Conservation (phyloP, 1,284 basidiomycete genomes). For the Ceratobasidium theobromae region DNA sequence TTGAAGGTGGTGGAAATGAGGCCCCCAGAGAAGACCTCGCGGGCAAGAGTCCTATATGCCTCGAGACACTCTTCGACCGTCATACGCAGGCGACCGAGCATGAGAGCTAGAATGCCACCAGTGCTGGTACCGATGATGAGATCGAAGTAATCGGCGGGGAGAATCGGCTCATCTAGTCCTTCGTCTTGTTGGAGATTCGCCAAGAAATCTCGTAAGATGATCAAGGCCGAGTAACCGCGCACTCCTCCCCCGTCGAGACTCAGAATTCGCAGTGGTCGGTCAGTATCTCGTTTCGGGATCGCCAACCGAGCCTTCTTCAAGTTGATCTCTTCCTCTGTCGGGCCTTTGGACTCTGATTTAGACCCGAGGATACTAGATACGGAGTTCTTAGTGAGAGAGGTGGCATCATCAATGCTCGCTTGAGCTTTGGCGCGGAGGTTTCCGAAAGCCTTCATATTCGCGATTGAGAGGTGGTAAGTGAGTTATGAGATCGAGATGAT, state of each 20-base stretch:
- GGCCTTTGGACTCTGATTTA: too few relatives aligned
- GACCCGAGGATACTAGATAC: too few relatives aligned
- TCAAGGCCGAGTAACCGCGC: conserved; percentile 28
- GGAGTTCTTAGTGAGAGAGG: too few relatives aligned
- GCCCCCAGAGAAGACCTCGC: conserved; percentile 21
- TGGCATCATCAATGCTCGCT: too few relatives aligned
- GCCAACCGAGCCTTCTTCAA: too few relatives aligned
- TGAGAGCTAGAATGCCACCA: conserved; percentile 32
- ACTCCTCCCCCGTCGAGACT: conserved; percentile 33
- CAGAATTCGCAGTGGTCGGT: conserved; percentile 3
- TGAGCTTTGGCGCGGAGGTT: too few relatives aligned
- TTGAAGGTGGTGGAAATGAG: background rate
- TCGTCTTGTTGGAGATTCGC: background rate
- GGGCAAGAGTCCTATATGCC: conserved; percentile 21
- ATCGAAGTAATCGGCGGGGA: conserved; percentile 15
- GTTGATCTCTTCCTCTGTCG: too few relatives aligned
- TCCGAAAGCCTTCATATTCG: too few relatives aligned
- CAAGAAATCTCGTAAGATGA: conserved; percentile 30
- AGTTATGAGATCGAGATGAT: too few relatives aligned
- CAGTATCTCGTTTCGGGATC: background rate
- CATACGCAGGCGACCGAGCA: conserved; percentile 43
- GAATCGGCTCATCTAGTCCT: background rate
- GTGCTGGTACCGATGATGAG: conserved; percentile 22
- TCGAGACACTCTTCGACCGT: conserved; percentile 38
- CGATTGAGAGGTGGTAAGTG: too few relatives aligned